Evolutionary conservation across 2,329 filamentous ascomycete genomes (phyloP), one percentile per base, ranked within the genome.

Genomic region (Fonsecaea nubica): DNA sequence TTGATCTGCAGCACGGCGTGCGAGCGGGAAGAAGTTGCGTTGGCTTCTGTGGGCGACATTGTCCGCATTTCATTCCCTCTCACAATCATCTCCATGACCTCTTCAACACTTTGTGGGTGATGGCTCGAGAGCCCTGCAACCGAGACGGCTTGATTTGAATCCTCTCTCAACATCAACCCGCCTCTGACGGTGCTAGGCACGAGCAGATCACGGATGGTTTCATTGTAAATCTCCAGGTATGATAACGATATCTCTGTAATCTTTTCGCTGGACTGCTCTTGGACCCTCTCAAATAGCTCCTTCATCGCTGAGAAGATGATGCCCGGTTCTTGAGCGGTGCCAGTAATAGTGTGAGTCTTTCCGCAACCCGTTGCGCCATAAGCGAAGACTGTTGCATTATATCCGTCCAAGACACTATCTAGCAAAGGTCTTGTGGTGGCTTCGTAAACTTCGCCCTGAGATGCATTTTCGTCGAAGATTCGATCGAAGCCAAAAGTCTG

Each of bases 261-360:
- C 79, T 97, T 98, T 67, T 97, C 93, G 65, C 91, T 88, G 69
- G 89, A 90, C 62, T 92, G 82, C 64, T 98, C 95, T n/a, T 85
- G 83, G 72, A 99, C 97, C 78, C 94, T 92, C 81, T 99, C 95
- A 75, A 99, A 99, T 30, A 99, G 84, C 79, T 99, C 95, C 79
- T 98, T 94, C 93, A 99, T 99, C 0, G 95, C 98, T 74, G 99
- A 82, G 80, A 98, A 99, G 77, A 99, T 99, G 75, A 99, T 98
- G 64, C 95, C 95, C 0, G 95, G 95, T 75, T 96, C 91, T 77
- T 96, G 91, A 1, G 92, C 82, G 0, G 94, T 97, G 72, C 95
- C 95, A 2, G 90, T 92, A 75, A 99, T 99, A 9, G 95, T 99
- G 78, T 99, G 95, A 30, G 95, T 99, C 82, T 99, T 99, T 79